Evolutionary conservation across 176 grass and related monocot species (phyloP), one percentile per base, ranked within the genome.

Genomic region (Hordeum marinum): DNA sequence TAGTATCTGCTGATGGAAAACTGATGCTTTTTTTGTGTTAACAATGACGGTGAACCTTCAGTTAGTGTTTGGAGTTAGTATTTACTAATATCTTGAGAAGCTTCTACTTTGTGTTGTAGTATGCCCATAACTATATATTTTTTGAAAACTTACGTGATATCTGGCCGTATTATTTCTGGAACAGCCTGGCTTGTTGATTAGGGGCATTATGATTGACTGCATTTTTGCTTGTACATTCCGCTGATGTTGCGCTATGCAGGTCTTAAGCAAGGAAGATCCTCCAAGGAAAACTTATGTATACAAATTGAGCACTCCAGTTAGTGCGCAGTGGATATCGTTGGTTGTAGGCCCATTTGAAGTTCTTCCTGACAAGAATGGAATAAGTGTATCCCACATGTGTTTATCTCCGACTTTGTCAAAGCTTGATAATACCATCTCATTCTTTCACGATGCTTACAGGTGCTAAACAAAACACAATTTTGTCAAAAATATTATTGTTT

Each of bases 261-360:
- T 98, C 58, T 85, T 94, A 74, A 89, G 88, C 87, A 98, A 95
- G 82, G 93, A 94, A 80, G 93, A 98, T 83, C 91, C 93, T 83
- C 85, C 93, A 75, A 92, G 90, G 65, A 98, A 98, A 88, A 98
- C 96, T 79, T 98, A 85, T 63, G 96, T 98, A 54, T 98, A 98
- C 84, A 91, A 90, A 80, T 82, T 98, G 85, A 94, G 54, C 76
- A 87, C 93, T 78, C 93, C 96, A 72, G 93, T 98, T 82, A 92
- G 84, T 92, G 93, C 96, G 83, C 88, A 85, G 77, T 90, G 94
- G 91, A 98, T 98, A 94, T 95, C 96, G 15, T 90, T 98, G 86
- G 89, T 86, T 83, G 96, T 98, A 80, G 96, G 91, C 41, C 93
- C 96, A 69, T 90, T 98, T 42, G 85, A 98, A 92, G 83, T 98